Conservation (phyloP, 1,284 basidiomycete genomes). For the Coniferiporia sulphurascens region DNA sequence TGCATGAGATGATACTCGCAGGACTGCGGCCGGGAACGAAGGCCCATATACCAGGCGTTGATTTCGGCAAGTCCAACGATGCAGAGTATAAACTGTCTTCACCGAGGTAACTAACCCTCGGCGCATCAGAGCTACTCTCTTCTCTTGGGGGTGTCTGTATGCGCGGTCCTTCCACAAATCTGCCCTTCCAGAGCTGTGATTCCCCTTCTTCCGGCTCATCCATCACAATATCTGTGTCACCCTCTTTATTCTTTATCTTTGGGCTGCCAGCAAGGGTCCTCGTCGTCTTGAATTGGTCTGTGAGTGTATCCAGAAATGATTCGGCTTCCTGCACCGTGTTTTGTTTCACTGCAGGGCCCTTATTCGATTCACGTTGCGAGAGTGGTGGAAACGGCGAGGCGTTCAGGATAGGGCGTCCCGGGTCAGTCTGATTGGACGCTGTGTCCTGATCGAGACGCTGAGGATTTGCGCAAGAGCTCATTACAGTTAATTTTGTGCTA, state of each 20-base stretch:
- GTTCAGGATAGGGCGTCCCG: background rate
- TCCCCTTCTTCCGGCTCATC: background rate
- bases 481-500: no score
- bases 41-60: background rate
- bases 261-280: background rate
- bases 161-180: background rate
- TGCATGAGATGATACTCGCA: background rate
- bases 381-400: background rate
- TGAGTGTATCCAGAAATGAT: conserved; percentile 5
- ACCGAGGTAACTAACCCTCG: background rate
- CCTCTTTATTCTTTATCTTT: background rate
- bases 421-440: no score
- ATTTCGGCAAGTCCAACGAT: background rate
- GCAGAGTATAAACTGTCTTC: background rate
- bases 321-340: conserved; percentile 2
- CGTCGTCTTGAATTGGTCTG: background rate
- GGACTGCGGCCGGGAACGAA: background rate
- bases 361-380: no score
- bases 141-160: background rate
- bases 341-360: background rate
- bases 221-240: background rate
- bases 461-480: no score
- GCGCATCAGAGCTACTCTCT: background rate
- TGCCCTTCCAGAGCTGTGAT: background rate
- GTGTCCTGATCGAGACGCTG: no score